Percentiles rank a stretch among this genome's conserved stretches.
These are phyloP conservation scores for Diaporthe sp. DNA, from an alignment of 2,329 filamentous ascomycete species.

Conservation along the genomic window DNA sequence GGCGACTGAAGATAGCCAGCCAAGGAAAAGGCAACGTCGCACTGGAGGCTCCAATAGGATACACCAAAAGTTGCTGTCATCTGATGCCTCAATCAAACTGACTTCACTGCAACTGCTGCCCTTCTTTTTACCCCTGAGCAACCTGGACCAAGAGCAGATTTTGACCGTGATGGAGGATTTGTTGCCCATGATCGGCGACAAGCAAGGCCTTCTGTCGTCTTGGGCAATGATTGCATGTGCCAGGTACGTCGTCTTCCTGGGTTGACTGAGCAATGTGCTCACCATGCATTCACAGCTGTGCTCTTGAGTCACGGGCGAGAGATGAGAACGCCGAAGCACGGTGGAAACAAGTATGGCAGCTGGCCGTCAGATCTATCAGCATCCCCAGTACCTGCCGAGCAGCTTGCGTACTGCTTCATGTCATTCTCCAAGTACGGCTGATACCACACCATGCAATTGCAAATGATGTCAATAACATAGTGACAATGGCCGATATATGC, in stretches of 20 bases:
- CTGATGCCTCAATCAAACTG: constrained; percentile 59
- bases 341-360: constrained; percentile 85
- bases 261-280: constrained; percentile 4
- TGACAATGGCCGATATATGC: constrained; percentile 83
- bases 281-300: constrained; percentile 56
- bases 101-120: constrained; percentile 71
- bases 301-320: constrained; percentile 57
- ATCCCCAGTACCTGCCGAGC: constrained; percentile 80
- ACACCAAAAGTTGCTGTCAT: constrained; percentile 62
- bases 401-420: constrained; percentile 80
- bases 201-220: constrained; percentile 74
- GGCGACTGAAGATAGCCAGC: constrained; percentile 60
- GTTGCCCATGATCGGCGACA: constrained; percentile 74
- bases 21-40: constrained; percentile 67
- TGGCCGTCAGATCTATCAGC: constrained; percentile 78
- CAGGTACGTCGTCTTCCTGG: constrained; percentile 67
- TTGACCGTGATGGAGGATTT: constrained; percentile 71
- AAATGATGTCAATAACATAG: constrained; percentile 79
- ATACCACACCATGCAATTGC: constrained; percentile 76
- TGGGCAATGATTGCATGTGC: constrained; percentile 91
- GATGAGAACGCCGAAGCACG: constrained; percentile 57
- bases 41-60: constrained; percentile 60
- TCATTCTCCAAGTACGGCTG: constrained; percentile 76
- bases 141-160: constrained; percentile 66
- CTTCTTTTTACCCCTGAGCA: constrained; percentile 65